Conservation (phyloP, 345 rosid genomes). For the Citrus glauca region DNA sequence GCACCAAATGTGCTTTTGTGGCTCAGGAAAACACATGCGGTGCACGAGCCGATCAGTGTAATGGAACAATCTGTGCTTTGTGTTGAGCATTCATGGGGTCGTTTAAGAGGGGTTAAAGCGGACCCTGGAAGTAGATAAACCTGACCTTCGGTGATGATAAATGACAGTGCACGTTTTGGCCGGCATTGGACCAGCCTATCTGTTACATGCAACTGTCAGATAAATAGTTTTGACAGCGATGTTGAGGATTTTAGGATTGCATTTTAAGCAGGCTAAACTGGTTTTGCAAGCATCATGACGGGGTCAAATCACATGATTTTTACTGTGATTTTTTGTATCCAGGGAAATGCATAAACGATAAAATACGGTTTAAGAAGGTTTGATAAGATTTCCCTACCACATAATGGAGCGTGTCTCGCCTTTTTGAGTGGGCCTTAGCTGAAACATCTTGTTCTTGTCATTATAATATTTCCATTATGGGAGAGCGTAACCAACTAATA, state of each 20-base stretch:
- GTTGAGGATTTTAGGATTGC: not conserved
- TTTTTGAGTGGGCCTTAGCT: conserved; percentile 25
- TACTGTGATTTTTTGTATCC: not conserved
- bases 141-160: conserved; percentile 15
- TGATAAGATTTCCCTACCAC: conserved; percentile 35
- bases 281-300: not conserved
- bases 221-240: not conserved
- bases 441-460: conserved; percentile 13
- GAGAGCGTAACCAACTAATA: not conserved
- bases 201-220: not conserved
- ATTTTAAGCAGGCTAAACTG: not conserved
- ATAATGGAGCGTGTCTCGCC: conserved; percentile 10
- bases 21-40: not conserved
- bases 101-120: not conserved
- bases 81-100: not conserved
- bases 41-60: too few species aligned
- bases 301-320: conserved; percentile 1
- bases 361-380: conserved; percentile 7
- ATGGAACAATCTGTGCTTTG: not conserved
- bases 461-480: conserved; percentile 7
- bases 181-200: not conserved
- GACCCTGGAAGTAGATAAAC: conserved; percentile 14
- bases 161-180: not conserved
- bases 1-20: not conserved
- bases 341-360: not conserved